phyloP scores from a whole-genome alignment of 2,329 filamentous ascomycete species.

The Pezicula radicicola region DNA sequence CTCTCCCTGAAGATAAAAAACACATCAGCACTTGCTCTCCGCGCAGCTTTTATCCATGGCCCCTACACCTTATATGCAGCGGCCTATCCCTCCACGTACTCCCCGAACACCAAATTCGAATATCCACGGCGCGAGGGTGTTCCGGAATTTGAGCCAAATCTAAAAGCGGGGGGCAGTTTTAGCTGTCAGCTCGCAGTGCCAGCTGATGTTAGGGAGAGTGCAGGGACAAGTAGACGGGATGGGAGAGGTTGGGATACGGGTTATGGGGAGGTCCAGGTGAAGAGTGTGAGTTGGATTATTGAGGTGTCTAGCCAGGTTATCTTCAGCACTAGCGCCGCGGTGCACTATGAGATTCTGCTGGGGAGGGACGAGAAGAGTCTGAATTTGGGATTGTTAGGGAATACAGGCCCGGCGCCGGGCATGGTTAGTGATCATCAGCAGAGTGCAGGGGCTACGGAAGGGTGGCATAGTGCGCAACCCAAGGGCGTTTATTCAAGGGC shows the following conservation, averaged over 20 bases:
- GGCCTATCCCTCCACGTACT: constrained; percentile 79
- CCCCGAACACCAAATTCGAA: constrained; percentile 76
- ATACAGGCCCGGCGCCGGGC: constrained; percentile 50
- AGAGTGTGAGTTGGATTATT: constrained; percentile 79
- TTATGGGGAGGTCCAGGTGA: constrained; percentile 37
- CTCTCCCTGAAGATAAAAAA: constrained; percentile 90
- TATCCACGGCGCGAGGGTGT: constrained; percentile 68
- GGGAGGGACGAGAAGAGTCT: constrained; percentile 83
- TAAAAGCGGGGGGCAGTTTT: constrained; percentile 92
- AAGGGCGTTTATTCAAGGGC: constrained; percentile 84
- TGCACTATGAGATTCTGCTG: constrained; percentile 83
- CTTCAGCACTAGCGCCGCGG: constrained; percentile 84
- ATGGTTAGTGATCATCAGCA: constrained; percentile 75
- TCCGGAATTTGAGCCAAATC: constrained; percentile 91
- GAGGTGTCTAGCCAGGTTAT: constrained; percentile 92
- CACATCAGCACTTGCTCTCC: constrained; percentile 82
- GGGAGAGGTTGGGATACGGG: constrained; percentile 29
- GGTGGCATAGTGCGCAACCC: constrained; percentile 57
- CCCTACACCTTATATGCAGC: constrained; percentile 89
- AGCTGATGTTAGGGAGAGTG: constrained; percentile 68
- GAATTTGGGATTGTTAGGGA: constrained; percentile 56
- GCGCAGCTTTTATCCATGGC: constrained; percentile 93
- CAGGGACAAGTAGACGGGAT: constrained; percentile 44
- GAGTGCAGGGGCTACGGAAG: constrained; percentile 52
- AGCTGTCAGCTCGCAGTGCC: constrained; percentile 77